These are phyloP conservation scores for Fusarium albidum DNA, from an alignment of 2,329 filamentous ascomycete species.

Conservation along the genomic window DNA sequence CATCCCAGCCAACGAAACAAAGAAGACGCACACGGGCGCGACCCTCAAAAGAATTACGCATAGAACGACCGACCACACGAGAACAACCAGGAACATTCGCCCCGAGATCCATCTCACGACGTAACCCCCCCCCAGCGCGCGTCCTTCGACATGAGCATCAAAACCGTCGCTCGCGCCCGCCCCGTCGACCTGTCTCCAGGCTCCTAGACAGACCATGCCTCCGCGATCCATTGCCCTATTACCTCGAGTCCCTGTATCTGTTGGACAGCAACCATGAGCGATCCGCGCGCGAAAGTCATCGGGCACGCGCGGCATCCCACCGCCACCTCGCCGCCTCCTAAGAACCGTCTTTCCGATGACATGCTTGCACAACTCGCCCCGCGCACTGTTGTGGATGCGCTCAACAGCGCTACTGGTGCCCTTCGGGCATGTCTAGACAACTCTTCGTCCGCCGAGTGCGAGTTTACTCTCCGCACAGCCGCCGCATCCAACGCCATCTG, in stretches of 20 bases:
- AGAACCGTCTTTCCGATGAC: constrained; percentile 60
- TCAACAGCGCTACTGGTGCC: constrained; percentile 61
- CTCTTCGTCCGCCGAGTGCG: constrained; percentile 71
- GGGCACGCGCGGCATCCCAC: constrained; percentile 46
- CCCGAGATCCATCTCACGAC: constrained; percentile 22
- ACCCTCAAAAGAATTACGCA: constrained; percentile 11
- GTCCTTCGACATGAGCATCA: constrained; percentile 42
- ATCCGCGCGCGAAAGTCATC: constrained; percentile 42
- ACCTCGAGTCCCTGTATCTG: constrained; percentile 28
- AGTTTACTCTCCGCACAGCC: constrained; percentile 75
- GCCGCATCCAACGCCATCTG: constrained; percentile 75
- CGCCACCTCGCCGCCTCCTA: constrained; percentile 53
- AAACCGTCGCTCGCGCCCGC: constrained; percentile 31
- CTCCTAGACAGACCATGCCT: constrained; percentile 42
- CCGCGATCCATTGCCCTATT: constrained; percentile 30
- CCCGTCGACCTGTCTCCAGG: constrained; percentile 38
- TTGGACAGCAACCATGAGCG: constrained; percentile 44
- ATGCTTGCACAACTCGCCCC: constrained; percentile 70
- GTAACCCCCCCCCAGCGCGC: constrained; percentile 18
- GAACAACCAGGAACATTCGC: not conserved
- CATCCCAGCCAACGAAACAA: constrained; percentile 3
- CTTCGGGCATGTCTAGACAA: constrained; percentile 68
- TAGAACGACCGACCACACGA: constrained; percentile 7
- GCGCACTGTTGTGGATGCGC: constrained; percentile 65
- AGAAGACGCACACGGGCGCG: constrained; percentile 15